Evolutionary conservation across 2,329 filamentous ascomycete species (phyloP), one percentile per base, ranked within the genome.

Genomic region (Sordariomycetes sp.): DNA sequence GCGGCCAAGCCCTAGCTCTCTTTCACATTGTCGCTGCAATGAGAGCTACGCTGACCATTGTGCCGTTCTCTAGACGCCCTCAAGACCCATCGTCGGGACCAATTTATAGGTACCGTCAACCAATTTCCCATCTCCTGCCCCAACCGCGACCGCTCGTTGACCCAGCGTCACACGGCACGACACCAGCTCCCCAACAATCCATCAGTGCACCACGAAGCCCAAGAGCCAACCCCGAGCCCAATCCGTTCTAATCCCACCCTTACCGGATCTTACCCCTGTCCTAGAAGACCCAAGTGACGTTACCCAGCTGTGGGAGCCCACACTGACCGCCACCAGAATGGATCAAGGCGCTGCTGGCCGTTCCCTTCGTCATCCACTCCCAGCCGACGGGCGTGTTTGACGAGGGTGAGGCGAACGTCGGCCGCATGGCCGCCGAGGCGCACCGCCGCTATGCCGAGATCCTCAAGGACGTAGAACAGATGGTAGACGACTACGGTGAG

Each of bases 301-400:
- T 34, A 34, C 12, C 4, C 12, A 34, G 8, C 46, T 48, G n/a
- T 20, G 24, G 16, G 14, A 24, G 51, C 20, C 48, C 37, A 61
- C 55, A 61, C 66, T 32, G 16, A 37, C 52, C 18, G 34, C 6
- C 5, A 4, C 24, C 22, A 85, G 90, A 96, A 87, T 97, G 93
- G 93, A 90, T 97, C 78, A 97, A 99, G 74, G 89, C 88, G 46
- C 81, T 97, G 3, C 78, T 97, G 14, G 94, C 94, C 1, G 93
- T 97, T 0, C 94, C 94, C 0, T 99, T 99, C 69, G 93, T 99
- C 46, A 82, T 99, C 58, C 91, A 96, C 71, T 97, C 93, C 1
- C 92, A 97, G 69, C 94, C 94, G 3, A 95, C 90, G 1, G 90
- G 90, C 22, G 83, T 91, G 50, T 91, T 93, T 66, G 87, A 92